These are phyloP conservation scores for Blastosporella zonata DNA, from an alignment of 1,284 basidiomycete genomes.

Conservation along the genomic window DNA sequence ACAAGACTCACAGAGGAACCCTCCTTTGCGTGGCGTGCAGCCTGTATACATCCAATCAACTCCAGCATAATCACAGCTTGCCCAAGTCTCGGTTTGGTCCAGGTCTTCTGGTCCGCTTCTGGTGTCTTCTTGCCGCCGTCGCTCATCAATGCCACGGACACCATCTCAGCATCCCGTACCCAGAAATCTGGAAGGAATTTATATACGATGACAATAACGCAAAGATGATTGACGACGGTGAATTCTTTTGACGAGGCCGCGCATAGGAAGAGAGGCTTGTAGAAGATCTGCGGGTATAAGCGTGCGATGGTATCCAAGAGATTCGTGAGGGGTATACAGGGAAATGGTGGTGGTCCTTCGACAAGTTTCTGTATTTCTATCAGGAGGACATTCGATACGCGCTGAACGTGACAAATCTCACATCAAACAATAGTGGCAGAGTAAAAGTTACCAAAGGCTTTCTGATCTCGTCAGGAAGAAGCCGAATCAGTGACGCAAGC, in stretches of 20 bases:
- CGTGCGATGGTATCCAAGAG: slow-evolving; percentile 52
- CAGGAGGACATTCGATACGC: background rate
- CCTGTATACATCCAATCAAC: slow-evolving; percentile 52
- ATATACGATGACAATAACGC: slow-evolving; percentile 48
- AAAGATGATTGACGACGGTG: slow-evolving; percentile 57
- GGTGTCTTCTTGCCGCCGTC: slow-evolving; percentile 35
- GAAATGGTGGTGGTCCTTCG: slow-evolving; percentile 45
- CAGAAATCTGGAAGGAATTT: slow-evolving; percentile 62
- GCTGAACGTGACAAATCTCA: slow-evolving; percentile 29
- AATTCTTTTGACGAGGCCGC: slow-evolving; percentile 61
- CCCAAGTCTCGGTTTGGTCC: slow-evolving; percentile 56
- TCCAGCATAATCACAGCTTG: slow-evolving; percentile 66
- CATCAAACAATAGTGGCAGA: slow-evolving; percentile 54
- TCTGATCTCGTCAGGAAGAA: slow-evolving; percentile 45
- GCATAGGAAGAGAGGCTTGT: slow-evolving; percentile 72
- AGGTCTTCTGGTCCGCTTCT: slow-evolving; percentile 23
- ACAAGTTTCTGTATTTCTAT: slow-evolving; percentile 35
- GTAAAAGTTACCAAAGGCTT: slow-evolving; percentile 35
- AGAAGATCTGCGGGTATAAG: slow-evolving; percentile 63
- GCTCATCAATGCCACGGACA: slow-evolving; percentile 66
- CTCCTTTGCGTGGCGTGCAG: slow-evolving; percentile 40
- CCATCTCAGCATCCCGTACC: slow-evolving; percentile 75
- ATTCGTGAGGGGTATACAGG: slow-evolving; percentile 41
- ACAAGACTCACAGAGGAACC: slow-evolving; percentile 31
- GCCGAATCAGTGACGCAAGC: slow-evolving; percentile 38